phyloP scores from a whole-genome alignment of 2,329 filamentous ascomycete species.

The Decorospora gaudefroyi region DNA sequence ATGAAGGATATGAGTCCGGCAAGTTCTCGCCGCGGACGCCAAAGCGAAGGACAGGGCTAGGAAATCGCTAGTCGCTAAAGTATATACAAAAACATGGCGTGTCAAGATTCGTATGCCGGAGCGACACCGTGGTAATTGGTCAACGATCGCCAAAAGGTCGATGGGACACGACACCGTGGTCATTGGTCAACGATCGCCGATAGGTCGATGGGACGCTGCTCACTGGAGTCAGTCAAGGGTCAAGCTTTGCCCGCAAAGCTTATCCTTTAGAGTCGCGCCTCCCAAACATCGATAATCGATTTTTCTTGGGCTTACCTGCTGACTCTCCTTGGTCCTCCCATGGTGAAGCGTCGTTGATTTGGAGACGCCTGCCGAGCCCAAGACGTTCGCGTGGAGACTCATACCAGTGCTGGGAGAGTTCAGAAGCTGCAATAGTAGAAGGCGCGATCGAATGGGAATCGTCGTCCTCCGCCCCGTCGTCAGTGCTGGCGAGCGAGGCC shows the following conservation, averaged over 20 bases:
- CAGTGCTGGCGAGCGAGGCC: constrained; percentile 35
- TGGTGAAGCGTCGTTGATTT: constrained; percentile 39
- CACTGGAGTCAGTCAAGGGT: constrained; percentile 10
- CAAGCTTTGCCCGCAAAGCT: constrained; percentile 11
- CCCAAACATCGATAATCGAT: constrained; percentile 35
- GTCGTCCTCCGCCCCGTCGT: constrained; percentile 19
- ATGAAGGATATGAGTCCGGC: too few species aligned
- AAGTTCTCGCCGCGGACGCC: too few species aligned
- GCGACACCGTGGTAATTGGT: too few species aligned
- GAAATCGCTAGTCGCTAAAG: too few species aligned
- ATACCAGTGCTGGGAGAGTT: constrained; percentile 45
- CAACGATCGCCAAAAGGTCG: too few species aligned
- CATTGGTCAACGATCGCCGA: not conserved
- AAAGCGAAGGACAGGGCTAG: too few species aligned
- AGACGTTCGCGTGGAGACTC: constrained; percentile 45
- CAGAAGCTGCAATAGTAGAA: constrained; percentile 42
- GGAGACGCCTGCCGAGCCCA: constrained; percentile 43
- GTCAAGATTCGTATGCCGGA: too few species aligned
- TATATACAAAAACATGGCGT: too few species aligned
- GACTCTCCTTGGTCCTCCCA: constrained; percentile 33
- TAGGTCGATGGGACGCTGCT: constrained; percentile 11
- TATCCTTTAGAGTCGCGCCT: constrained; percentile 13
- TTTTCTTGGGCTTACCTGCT: constrained; percentile 38
- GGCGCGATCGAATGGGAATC: constrained; percentile 35
- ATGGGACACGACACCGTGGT: too few species aligned